These are phyloP conservation scores for Phylloporus scabripes DNA, from an alignment of 768 basidiomycete genomes.

Conservation along the genomic window DNA sequence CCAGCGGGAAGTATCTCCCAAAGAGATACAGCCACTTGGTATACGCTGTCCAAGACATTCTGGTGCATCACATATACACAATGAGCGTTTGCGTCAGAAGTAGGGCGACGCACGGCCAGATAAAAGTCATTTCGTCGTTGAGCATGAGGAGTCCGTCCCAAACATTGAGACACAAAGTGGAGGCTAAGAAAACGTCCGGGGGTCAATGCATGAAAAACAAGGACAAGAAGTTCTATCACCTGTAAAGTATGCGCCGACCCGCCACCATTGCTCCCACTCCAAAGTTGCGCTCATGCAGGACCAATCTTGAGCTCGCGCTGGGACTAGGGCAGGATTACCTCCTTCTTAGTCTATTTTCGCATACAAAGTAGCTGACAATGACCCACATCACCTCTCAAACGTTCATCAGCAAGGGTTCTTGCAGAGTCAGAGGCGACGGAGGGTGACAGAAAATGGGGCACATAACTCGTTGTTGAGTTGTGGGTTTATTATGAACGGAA, in stretches of 20 bases:
- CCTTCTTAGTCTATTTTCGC: no score
- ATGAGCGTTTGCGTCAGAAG: not conserved
- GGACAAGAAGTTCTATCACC: not conserved
- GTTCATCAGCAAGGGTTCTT: no score
- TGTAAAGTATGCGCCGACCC: not conserved
- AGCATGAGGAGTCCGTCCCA: slow-evolving; percentile 20
- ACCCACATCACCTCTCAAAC: no score
- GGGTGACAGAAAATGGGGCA: no score
- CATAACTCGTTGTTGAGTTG: no score
- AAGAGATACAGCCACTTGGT: slow-evolving; percentile 27
- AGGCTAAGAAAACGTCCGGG: slow-evolving; percentile 1
- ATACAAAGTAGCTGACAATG: no score
- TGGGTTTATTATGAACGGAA: no score
- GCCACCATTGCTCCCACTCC: not conserved
- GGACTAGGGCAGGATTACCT: no score
- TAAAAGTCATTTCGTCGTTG: slow-evolving; percentile 16
- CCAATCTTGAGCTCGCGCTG: no score
- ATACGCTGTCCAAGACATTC: slow-evolving; percentile 11
- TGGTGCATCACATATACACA: not conserved
- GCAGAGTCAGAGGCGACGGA: no score
- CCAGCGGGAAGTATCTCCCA: slow-evolving; percentile 16
- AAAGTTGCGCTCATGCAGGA: slow-evolving; percentile 1
- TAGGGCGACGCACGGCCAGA: slow-evolving; percentile 20
- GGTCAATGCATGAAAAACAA: no score
- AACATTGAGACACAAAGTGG: slow-evolving; percentile 5